Percentiles rank a stretch among this genome's conserved stretches.
phyloP scores from a whole-genome alignment of 441 rosid genomes.

The Aleurites moluccanus region DNA sequence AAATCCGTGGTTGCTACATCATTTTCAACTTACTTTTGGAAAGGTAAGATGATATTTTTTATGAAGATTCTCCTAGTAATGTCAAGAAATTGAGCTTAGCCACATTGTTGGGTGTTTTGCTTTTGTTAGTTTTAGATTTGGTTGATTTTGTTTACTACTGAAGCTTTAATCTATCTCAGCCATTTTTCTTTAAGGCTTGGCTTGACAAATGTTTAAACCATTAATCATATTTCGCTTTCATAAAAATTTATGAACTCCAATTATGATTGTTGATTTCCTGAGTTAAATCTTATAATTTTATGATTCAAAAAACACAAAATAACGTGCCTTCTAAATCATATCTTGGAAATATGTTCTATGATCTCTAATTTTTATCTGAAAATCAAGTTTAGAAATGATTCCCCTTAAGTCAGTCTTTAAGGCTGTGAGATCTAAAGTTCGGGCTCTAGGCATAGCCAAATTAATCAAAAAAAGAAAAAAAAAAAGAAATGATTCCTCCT shows the following conservation, averaged over 20 bases:
- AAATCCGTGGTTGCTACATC: neutral
- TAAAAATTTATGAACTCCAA: neutral
- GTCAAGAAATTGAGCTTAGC: neutral
- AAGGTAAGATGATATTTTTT: slow-evolving; percentile 6
- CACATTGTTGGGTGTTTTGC: neutral
- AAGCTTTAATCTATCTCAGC: neutral
- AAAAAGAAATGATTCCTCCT: neutral
- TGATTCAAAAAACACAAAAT: neutral
- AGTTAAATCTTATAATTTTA: neutral
- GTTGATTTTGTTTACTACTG: neutral
- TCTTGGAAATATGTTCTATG: neutral
- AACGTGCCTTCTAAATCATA: neutral
- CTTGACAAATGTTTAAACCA: neutral
- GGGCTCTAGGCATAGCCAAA: too few species aligned
- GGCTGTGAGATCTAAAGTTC: too few species aligned
- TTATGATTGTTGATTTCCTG: neutral
- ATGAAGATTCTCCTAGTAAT: neutral
- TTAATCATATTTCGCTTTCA: neutral
- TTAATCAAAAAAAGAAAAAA: too few species aligned
- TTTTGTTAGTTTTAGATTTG: neutral
- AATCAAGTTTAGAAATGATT: neutral
- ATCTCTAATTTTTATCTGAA: neutral
- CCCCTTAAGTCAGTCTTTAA: too few species aligned
- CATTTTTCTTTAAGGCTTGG: neutral
- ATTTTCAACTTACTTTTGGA: neutral